Conservation (phyloP, 164 flowering plant species). For the Kingdonia uniflora region DNA sequence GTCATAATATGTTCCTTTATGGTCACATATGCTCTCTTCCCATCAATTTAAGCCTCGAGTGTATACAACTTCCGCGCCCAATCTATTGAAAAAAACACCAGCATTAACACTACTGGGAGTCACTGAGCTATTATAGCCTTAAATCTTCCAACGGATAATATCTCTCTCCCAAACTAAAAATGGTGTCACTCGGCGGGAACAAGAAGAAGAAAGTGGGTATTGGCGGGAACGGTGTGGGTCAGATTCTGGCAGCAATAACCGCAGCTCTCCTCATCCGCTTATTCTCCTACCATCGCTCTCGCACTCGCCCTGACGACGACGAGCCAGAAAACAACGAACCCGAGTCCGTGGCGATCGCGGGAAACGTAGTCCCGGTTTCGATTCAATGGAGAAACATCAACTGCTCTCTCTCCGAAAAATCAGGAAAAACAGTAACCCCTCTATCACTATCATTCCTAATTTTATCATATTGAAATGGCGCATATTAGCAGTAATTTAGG, state of each 20-base stretch:
- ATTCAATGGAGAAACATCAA: conserved; percentile 75
- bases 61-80: background rate
- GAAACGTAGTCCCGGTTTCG: conserved; percentile 54
- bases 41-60: too few species aligned
- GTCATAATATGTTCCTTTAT: too few species aligned
- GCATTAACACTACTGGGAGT: background rate
- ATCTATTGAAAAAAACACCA: background rate
- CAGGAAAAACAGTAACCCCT: conserved; percentile 65
- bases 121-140: background rate
- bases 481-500: background rate
- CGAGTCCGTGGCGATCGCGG: conserved; percentile 21
- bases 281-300: conserved; percentile 63
- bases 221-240: conserved; percentile 66
- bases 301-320: conserved; percentile 29
- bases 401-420: conserved; percentile 65
- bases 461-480: background rate
- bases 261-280: conserved; percentile 76
- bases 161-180: background rate
- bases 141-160: background rate
- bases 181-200: conserved; percentile 28
- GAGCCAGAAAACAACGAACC: conserved; percentile 22
- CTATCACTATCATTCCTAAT: too few species aligned
- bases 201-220: conserved; percentile 21
- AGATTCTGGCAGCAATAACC: conserved; percentile 63
- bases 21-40: too few species aligned